A percentile compares a stretch with the other conserved stretches of the same genome.
Evolutionary conservation across 495 filamentous ascomycete genomes (phyloP).

Genomic region (Opeltia flavorubescens): DNA sequence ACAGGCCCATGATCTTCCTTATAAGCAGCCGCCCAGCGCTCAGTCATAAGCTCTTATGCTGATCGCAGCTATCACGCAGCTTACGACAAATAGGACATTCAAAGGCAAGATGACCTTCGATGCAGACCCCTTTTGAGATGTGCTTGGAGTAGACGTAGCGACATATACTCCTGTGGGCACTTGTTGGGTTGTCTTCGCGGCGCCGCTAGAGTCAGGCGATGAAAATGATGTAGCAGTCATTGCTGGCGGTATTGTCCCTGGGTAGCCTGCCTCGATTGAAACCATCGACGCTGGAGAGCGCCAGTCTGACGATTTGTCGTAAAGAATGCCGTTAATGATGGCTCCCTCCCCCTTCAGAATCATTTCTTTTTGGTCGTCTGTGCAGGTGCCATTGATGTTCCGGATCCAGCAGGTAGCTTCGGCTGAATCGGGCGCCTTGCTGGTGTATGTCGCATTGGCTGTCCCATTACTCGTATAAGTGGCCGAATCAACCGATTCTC

Average conservation of each 20-base stretch:
- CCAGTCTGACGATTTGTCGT: conserved; percentile 29
- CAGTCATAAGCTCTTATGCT: no score
- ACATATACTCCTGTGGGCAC: conserved; percentile 23
- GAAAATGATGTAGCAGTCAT: conserved; percentile 6
- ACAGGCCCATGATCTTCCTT: no score
- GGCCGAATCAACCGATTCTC: conserved; percentile 30
- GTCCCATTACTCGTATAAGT: conserved; percentile 40
- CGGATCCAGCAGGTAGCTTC: conserved; percentile 45
- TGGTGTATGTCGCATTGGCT: conserved; percentile 29
- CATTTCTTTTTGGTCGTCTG: conserved; percentile 26
- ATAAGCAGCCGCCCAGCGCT: no score
- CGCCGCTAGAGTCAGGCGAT: conserved; percentile 5
- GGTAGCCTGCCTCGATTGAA: conserved; percentile 18
- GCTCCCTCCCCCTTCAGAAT: conserved; percentile 29
- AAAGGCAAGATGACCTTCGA: background rate
- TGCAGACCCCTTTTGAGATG: conserved; percentile 13
- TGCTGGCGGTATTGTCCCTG: conserved; percentile 18
- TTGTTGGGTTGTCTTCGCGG: conserved; percentile 15
- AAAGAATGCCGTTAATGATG: conserved; percentile 31
- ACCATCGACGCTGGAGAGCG: conserved; percentile 20
- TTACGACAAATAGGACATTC: background rate
- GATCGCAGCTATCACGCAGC: background rate
- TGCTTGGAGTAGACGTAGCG: conserved; percentile 22
- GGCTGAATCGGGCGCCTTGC: conserved; percentile 26
- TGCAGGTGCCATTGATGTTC: conserved; percentile 35